Evolutionary conservation across 208 protist genomes (phyloP).

Genomic region (Tritrichomonas musculus): DNA sequence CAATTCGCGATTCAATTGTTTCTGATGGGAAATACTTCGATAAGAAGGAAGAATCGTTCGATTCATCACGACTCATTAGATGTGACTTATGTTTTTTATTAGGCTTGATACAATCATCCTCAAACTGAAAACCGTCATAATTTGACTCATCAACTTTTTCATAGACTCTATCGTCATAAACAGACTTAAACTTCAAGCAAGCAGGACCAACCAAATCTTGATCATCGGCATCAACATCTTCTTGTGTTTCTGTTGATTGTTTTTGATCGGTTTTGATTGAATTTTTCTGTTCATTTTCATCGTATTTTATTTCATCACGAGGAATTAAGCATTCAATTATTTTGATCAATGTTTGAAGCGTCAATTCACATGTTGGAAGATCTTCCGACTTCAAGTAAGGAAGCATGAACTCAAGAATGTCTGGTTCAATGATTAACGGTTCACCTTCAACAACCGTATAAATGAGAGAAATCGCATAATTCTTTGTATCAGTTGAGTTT

Average conservation of each 20-base stretch:
- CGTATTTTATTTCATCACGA: background rate
- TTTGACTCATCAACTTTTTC: background rate
- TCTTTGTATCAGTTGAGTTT: background rate
- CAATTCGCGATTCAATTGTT: background rate
- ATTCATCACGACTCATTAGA: background rate
- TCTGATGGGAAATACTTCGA: background rate
- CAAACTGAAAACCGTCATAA: background rate
- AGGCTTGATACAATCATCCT: too few relatives aligned
- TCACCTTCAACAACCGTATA: background rate
- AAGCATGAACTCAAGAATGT: background rate
- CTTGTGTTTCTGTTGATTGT: too few relatives aligned
- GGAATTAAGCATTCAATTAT: background rate
- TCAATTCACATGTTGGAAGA: background rate
- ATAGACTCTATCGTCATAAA: background rate
- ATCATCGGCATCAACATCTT: too few relatives aligned
- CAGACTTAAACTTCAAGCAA: background rate
- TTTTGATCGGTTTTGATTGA: too few relatives aligned
- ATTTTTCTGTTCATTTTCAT: background rate
- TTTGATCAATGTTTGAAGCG: background rate
- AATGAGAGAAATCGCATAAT: background rate
- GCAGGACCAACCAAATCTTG: too few relatives aligned
- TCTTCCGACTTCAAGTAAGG: background rate
- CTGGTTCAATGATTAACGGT: background rate
- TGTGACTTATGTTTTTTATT: background rate
- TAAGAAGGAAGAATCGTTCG: background rate